Conservation (phyloP, 2,329 filamentous ascomycete genomes). For the Didymella glomerata region DNA sequence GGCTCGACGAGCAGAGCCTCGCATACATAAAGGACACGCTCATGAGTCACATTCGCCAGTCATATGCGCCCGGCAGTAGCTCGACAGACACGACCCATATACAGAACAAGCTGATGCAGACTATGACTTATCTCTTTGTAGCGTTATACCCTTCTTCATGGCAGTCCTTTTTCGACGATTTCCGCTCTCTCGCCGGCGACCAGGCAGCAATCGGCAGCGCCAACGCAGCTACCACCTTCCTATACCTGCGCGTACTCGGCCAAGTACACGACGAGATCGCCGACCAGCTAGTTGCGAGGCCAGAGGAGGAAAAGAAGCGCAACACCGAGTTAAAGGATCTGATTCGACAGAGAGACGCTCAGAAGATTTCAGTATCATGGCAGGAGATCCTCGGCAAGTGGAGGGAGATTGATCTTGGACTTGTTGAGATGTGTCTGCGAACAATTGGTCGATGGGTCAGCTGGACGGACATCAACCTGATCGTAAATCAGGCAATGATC, state of each 20-base stretch:
- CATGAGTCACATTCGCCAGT: slow-evolving; percentile 79
- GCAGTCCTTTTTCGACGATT: slow-evolving; percentile 90
- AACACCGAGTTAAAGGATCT: slow-evolving; percentile 92
- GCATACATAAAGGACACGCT: slow-evolving; percentile 80
- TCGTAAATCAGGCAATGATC: slow-evolving; percentile 85
- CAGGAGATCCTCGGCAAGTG: slow-evolving; percentile 86
- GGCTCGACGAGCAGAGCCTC: slow-evolving; percentile 76
- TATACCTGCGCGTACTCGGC: slow-evolving; percentile 87
- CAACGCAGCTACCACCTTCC: slow-evolving; percentile 77
- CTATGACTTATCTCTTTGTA: slow-evolving; percentile 91
- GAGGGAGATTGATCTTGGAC: slow-evolving; percentile 69
- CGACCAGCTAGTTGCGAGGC: slow-evolving; percentile 83
- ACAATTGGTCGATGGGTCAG: slow-evolving; percentile 97
- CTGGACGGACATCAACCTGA: slow-evolving; percentile 96
- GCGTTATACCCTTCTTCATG: slow-evolving; percentile 85
- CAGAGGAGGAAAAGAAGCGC: slow-evolving; percentile 79
- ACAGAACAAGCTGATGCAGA: slow-evolving; percentile 97
- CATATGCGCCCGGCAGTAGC: slow-evolving; percentile 70
- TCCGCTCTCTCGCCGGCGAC: slow-evolving; percentile 76
- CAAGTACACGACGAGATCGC: slow-evolving; percentile 98
- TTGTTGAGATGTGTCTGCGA: slow-evolving; percentile 88
- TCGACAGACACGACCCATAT: slow-evolving; percentile 76
- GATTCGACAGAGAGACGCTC: slow-evolving; percentile 84
- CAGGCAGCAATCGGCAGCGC: slow-evolving; percentile 65
- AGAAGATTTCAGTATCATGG: slow-evolving; percentile 89